These are phyloP conservation scores for Fusarium anguioides DNA, from an alignment of 2,329 filamentous ascomycete genomes.

Conservation along the genomic window DNA sequence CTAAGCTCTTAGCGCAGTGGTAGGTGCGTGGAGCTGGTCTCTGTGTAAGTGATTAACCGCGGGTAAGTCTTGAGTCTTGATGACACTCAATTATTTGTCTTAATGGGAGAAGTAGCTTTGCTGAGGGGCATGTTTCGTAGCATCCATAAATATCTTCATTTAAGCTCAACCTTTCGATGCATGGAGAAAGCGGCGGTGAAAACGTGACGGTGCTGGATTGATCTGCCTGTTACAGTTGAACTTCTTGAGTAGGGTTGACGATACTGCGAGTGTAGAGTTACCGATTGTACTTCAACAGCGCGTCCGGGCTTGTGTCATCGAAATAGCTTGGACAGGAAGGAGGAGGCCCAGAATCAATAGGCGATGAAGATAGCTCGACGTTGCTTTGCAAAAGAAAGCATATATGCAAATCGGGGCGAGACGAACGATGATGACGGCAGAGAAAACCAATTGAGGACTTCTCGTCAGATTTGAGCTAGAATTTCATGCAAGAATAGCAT, in stretches of 20 bases:
- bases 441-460: conserved; percentile 2
- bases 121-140: not conserved
- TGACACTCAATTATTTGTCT: conserved; percentile 4
- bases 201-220: not conserved
- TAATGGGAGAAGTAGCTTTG: conserved; percentile 15
- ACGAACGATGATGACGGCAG: conserved; percentile 18
- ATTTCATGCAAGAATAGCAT: conserved; percentile 12
- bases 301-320: not conserved
- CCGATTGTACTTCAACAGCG: not conserved
- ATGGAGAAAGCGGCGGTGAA: not conserved
- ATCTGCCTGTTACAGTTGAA: not conserved
- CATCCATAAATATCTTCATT: not conserved
- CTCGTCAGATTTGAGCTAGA: conserved; percentile 1
- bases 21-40: conserved; percentile 16
- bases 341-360: not conserved
- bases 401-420: not conserved
- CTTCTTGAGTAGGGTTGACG: not conserved
- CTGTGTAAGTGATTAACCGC: conserved; percentile 32
- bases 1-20: conserved; percentile 20
- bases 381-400: conserved; percentile 19
- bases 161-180: not conserved
- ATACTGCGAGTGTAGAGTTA: not conserved
- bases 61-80: conserved; percentile 27
- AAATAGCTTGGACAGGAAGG: not conserved
- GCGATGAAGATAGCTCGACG: not conserved